These are phyloP conservation scores for Daldinia sp. DNA, from an alignment of 2,329 filamentous ascomycete species.

Conservation along the genomic window DNA sequence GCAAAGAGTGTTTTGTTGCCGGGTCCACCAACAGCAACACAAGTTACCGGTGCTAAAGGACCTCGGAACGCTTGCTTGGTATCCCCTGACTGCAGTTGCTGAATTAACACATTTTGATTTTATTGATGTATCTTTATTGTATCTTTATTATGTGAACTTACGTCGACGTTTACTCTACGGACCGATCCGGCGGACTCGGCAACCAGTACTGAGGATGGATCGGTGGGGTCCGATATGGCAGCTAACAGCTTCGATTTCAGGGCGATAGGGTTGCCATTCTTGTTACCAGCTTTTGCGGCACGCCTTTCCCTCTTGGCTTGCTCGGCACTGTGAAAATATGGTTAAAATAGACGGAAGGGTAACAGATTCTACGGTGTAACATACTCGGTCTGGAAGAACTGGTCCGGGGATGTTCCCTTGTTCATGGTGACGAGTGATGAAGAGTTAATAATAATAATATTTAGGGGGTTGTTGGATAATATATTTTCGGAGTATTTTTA, in stretches of 20 bases:
- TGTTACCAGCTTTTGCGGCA: constrained; percentile 76
- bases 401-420: constrained; percentile 74
- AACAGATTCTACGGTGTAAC: constrained; percentile 42
- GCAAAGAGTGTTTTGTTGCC: constrained; percentile 73
- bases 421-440: constrained; percentile 58
- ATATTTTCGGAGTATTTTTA: background rate
- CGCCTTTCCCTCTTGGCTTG: constrained; percentile 65
- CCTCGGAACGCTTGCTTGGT: constrained; percentile 69
- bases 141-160: constrained; percentile 57
- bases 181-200: constrained; percentile 88
- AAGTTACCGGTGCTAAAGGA: constrained; percentile 81
- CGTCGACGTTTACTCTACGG: constrained; percentile 77
- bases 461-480: constrained; percentile 8
- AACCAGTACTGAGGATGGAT: constrained; percentile 71
- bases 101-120: constrained; percentile 15
- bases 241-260: constrained; percentile 89
- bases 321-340: constrained; percentile 55
- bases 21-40: constrained; percentile 70
- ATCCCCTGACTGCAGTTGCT: constrained; percentile 50
- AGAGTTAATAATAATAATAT: constrained; percentile 1
- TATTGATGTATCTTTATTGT: background rate
- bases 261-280: constrained; percentile 79
- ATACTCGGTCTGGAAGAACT: constrained; percentile 95
- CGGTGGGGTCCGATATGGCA: constrained; percentile 71
- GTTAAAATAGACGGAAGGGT: constrained; percentile 47